Conservation (phyloP, 768 basidiomycete species). For the Rhizopogon roseolus region DNA sequence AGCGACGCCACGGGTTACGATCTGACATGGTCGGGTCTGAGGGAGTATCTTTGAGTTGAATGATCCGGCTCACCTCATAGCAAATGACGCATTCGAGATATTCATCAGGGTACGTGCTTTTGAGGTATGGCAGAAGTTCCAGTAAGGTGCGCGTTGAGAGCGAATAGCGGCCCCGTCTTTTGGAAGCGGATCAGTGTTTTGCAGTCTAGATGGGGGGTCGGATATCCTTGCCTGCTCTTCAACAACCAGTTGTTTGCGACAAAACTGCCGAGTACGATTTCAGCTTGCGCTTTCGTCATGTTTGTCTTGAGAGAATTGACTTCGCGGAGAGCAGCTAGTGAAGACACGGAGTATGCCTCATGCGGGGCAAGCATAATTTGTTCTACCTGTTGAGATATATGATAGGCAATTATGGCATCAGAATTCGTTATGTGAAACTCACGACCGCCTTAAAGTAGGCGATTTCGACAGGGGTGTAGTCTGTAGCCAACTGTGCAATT, state of each 20-base stretch:
- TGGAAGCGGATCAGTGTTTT: constrained; percentile 13
- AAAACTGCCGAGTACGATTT: constrained; percentile 69
- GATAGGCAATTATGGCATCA: neutral
- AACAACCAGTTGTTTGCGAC: constrained; percentile 78
- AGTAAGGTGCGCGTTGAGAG: constrained; percentile 70
- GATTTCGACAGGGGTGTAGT: constrained; percentile 76
- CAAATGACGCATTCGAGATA: constrained; percentile 71
- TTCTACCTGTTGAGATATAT: constrained; percentile 56
- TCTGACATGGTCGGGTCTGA: constrained; percentile 30
- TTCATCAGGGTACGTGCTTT: constrained; percentile 67
- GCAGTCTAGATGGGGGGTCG: neutral
- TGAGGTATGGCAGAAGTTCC: constrained; percentile 72
- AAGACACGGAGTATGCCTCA: constrained; percentile 72
- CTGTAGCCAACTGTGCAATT: constrained; percentile 80
- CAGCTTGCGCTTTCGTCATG: constrained; percentile 74
- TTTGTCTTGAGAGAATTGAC: constrained; percentile 51
- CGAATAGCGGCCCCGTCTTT: constrained; percentile 65
- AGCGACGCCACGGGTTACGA: constrained; percentile 62
- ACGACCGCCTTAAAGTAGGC: constrained; percentile 83
- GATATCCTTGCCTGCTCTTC: constrained; percentile 60
- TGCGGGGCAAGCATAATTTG: constrained; percentile 81
- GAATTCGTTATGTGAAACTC: constrained; percentile 18
- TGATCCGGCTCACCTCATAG: constrained; percentile 45
- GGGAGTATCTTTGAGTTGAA: neutral
- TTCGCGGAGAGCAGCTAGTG: constrained; percentile 72